A percentile compares a stretch with the other conserved stretches of the same genome.
Evolutionary conservation across 306 rosid genomes (phyloP).

Genomic region (Cicer chorassanicum): DNA sequence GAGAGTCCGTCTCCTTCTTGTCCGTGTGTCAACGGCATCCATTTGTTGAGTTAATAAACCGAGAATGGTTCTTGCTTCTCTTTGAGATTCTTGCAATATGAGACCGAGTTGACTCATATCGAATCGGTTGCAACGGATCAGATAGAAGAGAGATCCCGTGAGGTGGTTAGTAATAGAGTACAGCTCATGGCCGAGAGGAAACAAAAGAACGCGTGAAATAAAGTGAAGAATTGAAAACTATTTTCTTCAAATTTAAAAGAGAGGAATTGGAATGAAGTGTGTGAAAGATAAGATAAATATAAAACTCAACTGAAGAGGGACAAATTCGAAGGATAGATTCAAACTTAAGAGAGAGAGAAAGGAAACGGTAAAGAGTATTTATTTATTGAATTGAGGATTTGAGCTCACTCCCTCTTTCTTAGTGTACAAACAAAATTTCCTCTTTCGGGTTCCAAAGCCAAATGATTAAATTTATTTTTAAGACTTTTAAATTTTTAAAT

Average conservation of each 20-base stretch:
- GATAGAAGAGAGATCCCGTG: conserved; percentile 60
- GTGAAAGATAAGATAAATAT: neutral
- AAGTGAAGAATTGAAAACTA: neutral
- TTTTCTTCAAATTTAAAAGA: neutral
- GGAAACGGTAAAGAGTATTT: neutral
- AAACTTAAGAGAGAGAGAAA: neutral
- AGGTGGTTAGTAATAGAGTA: neutral
- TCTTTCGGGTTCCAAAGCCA: too few species aligned
- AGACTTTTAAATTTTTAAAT: too few species aligned
- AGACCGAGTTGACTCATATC: conserved; percentile 83
- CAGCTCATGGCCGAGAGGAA: neutral
- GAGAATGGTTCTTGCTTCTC: conserved; percentile 70
- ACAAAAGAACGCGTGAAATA: too few species aligned
- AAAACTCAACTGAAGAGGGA: neutral
- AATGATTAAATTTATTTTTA: too few species aligned
- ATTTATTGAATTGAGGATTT: neutral
- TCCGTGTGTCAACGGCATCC: conserved; percentile 57
- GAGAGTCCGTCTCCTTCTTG: conserved; percentile 59
- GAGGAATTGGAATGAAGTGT: neutral
- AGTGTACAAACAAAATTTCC: too few species aligned
- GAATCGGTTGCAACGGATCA: conserved; percentile 29
- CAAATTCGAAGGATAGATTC: neutral
- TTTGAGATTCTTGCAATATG: conserved; percentile 74
- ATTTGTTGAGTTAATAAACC: conserved; percentile 69
- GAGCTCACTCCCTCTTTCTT: too few species aligned